phyloP scores from a whole-genome alignment of 305 asterid genomes.

The Coffea humblotiana region DNA sequence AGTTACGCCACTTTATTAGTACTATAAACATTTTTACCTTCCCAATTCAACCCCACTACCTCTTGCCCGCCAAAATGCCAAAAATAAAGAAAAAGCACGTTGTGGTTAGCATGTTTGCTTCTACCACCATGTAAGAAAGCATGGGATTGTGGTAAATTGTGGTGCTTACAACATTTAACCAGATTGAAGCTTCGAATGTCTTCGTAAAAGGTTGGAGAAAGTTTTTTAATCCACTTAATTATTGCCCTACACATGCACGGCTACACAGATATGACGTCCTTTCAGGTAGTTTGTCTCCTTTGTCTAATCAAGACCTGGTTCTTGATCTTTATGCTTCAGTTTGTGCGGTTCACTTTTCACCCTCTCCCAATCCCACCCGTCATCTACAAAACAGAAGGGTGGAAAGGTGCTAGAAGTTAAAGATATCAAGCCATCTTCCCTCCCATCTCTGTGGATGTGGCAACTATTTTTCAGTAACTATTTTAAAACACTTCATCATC shows the following conservation, averaged over 20 bases:
- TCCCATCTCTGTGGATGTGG: not conserved
- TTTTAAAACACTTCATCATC: not conserved
- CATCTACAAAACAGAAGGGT: not conserved
- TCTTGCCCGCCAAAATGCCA: too few species aligned
- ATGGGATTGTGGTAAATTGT: not conserved
- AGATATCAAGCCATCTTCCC: not conserved
- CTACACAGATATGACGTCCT: not conserved
- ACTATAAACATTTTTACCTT: not conserved
- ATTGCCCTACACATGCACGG: not conserved
- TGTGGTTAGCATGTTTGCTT: not conserved
- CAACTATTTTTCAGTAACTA: not conserved
- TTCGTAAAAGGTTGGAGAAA: not conserved
- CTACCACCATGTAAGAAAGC: not conserved
- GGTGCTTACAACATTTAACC: not conserved
- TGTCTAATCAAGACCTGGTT: not conserved
- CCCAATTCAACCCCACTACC: not conserved
- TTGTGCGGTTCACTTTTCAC: not conserved
- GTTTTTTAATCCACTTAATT: too few species aligned
- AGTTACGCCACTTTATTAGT: not conserved
- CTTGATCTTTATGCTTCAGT: not conserved
- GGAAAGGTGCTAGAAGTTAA: not conserved
- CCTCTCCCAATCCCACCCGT: not conserved
- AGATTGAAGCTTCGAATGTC: not conserved
- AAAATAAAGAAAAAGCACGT: not conserved
- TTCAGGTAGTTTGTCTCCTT: not conserved